Percentiles rank a stretch among this genome's conserved stretches.
Conservation (phyloP, 768 basidiomycete genomes). For the Astraeus odoratus region DNA sequence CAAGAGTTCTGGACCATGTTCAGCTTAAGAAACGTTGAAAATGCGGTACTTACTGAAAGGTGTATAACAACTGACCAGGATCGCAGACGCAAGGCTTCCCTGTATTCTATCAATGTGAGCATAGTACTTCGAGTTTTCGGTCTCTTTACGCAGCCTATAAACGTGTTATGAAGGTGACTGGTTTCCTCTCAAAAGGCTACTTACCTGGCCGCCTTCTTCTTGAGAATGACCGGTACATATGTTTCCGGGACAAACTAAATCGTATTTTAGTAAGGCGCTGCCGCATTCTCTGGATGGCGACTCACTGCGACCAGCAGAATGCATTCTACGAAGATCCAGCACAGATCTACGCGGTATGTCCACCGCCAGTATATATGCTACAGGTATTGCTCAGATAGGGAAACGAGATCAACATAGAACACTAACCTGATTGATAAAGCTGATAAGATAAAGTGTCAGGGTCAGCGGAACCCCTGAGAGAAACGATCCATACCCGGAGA, state of each 20-base stretch:
- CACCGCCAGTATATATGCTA: slow-evolving; percentile 63
- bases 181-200: slow-evolving; percentile 1
- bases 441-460: slow-evolving; percentile 9
- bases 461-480: neutral
- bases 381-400: slow-evolving; percentile 1
- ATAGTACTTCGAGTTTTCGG: slow-evolving; percentile 47
- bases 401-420: neutral
- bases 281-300: neutral
- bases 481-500: slow-evolving; percentile 44
- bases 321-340: slow-evolving; percentile 59
- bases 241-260: slow-evolving; percentile 66
- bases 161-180: neutral
- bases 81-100: slow-evolving; percentile 36
- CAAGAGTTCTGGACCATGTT: slow-evolving; percentile 42
- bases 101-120: slow-evolving; percentile 53
- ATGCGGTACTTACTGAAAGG: slow-evolving; percentile 56
- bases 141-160: slow-evolving; percentile 45
- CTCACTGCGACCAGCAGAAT: slow-evolving; percentile 46
- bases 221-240: slow-evolving; percentile 53
- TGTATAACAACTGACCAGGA: slow-evolving; percentile 54
- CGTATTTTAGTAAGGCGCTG: neutral
- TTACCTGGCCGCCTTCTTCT: slow-evolving; percentile 52
- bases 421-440: slow-evolving; percentile 65
- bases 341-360: slow-evolving; percentile 66
- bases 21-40: neutral